A percentile compares a stretch with the other conserved stretches of the same genome.
Evolutionary conservation across 2,329 filamentous ascomycete genomes (phyloP).

Genomic region (Neobulgaria alba): DNA sequence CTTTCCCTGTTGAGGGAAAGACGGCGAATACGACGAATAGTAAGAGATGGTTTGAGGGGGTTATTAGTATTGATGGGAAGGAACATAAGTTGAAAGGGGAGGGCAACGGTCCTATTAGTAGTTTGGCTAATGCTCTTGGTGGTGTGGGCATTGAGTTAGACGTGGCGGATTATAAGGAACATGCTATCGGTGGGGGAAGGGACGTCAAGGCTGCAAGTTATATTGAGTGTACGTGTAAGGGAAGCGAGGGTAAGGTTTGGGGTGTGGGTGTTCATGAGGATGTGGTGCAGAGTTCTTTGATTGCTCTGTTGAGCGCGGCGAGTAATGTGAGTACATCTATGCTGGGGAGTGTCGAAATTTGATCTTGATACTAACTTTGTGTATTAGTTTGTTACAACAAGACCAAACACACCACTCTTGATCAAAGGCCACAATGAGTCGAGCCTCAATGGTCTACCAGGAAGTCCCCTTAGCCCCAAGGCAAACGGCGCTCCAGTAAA

Average conservation of each 20-base stretch:
- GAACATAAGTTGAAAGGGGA: conserved; percentile 73
- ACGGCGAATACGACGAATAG: conserved; percentile 71
- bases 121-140: conserved; percentile 72
- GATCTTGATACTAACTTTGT: background rate
- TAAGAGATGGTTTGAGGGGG: conserved; percentile 74
- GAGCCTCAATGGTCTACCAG: background rate
- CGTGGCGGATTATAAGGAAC: conserved; percentile 92
- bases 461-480: conserved; percentile 19
- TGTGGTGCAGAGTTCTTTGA: conserved; percentile 81
- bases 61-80: conserved; percentile 71
- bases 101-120: conserved; percentile 86
- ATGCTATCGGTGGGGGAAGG: conserved; percentile 73
- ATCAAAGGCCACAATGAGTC: conserved; percentile 37
- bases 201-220: conserved; percentile 92
- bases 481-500: conserved; percentile 23
- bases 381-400: conserved; percentile 64
- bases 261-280: conserved; percentile 89
- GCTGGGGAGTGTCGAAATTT: background rate
- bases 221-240: conserved; percentile 73
- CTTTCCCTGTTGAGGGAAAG: conserved; percentile 57
- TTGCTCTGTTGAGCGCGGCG: conserved; percentile 76
- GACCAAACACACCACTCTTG: conserved; percentile 59
- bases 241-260: conserved; percentile 68
- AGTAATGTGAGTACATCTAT: conserved; percentile 58
- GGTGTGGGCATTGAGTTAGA: conserved; percentile 78